Evolutionary conservation across 495 filamentous ascomycete species (phyloP), one percentile per base, ranked within the genome.

Genomic region (Aspergillus egyptiacus): DNA sequence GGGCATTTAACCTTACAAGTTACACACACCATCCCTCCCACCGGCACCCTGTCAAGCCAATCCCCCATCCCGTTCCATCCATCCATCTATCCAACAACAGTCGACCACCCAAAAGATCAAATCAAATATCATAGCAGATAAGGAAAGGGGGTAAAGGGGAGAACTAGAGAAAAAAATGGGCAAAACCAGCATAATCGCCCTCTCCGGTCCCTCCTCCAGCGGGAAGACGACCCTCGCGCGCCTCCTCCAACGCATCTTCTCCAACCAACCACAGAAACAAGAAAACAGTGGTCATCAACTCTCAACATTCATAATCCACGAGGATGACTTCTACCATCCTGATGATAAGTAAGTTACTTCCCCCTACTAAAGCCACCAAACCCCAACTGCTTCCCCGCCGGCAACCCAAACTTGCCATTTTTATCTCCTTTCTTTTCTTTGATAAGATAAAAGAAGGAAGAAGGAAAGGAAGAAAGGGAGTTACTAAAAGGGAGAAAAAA

Each of bases 241-340:
- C 3, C 74, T 91, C 8, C 72, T 95, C 7, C 82, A 84, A 42
- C 74, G 78, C 37, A 79, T 90, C 50, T 88, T 94, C 52, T 57
- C 49, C 48, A 52, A 65, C 6, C 19, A 40, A 10, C 38, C 38
- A 1, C 36, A 36, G 19, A n/a, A 19, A 5, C 19, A 39, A 20
- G 13, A 46, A 1, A 32, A 48, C 6, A 36, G 31, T n/a, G 19
- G 7, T 14, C 18, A 40, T 6, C 19, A 17, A 19, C 40, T 72
- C 13, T 57, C 56, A 6, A 79, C 81, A 2, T 90, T 88, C 55
- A 85, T 95, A 52, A 74, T 96, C 32, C 90, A 96, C 62, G 80
- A 93, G 63, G 91, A 97, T 68, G 91, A 97, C 64, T 97, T 96
- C 63, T 97, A 89, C 64, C 78, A 76, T 30, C 61, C 86, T 1